These are phyloP conservation scores for Phytophthora tentaculata DNA, from an alignment of 352 stramenopile genomes.

Conservation along the genomic window DNA sequence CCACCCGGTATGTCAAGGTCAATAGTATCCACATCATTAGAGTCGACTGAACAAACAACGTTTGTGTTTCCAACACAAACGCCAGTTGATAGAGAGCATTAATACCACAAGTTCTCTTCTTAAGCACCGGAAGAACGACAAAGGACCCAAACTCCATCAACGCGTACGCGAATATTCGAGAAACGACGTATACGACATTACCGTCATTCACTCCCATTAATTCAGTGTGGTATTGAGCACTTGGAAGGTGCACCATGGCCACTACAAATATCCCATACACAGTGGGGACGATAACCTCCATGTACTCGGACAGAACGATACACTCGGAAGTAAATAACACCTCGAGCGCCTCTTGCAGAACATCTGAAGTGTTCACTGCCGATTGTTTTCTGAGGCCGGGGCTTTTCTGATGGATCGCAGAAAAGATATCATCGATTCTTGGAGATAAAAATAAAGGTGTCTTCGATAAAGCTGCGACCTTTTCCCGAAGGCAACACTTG, in stretches of 20 bases:
- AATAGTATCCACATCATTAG: constrained; percentile 38
- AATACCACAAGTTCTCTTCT: constrained; percentile 23
- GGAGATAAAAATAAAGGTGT: not conserved
- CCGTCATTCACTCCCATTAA: constrained; percentile 11
- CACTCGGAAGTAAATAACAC: constrained; percentile 47
- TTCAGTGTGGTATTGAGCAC: constrained; percentile 42
- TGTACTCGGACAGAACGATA: constrained; percentile 47
- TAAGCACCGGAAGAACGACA: constrained; percentile 20
- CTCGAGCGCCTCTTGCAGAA: constrained; percentile 26
- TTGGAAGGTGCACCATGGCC: constrained; percentile 31
- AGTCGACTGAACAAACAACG: constrained; percentile 30
- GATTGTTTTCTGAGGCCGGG: constrained; percentile 11
- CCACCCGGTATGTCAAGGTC: constrained; percentile 27
- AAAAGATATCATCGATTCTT: not conserved
- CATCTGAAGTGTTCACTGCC: constrained; percentile 2
- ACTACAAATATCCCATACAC: constrained; percentile 35
- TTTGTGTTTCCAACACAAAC: constrained; percentile 48
- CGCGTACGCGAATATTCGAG: constrained; percentile 31
- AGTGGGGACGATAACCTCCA: constrained; percentile 40
- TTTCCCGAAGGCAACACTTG: not conserved
- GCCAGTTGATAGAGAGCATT: constrained; percentile 34
- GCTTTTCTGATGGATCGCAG: not conserved
- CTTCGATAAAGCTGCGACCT: no score
- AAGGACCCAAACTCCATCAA: constrained; percentile 40
- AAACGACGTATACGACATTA: constrained; percentile 5